Evolutionary conservation across 1,139 yeast genomes (phyloP).

Genomic region (Hyphopichia fennica): DNA sequence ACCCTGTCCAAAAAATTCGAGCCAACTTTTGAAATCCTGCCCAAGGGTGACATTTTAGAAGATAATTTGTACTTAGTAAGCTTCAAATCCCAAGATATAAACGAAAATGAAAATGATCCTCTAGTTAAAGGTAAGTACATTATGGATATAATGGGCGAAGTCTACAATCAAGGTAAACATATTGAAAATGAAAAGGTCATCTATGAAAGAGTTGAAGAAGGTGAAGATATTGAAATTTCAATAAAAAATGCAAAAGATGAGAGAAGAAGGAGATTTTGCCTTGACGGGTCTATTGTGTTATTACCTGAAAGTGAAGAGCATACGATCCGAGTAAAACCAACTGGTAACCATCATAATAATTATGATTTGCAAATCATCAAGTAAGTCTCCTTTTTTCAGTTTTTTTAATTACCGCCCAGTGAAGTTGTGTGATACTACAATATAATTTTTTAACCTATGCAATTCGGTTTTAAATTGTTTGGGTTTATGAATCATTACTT

Average conservation of each 20-base stretch:
- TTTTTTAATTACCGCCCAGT: too few relatives aligned
- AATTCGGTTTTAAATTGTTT: too few relatives aligned
- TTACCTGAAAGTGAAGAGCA: conserved; percentile 26
- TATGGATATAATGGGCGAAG: conserved; percentile 57
- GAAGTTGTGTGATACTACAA: too few relatives aligned
- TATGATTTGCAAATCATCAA: conserved; percentile 18
- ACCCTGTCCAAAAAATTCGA: conserved; percentile 68
- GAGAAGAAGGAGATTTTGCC: conserved; percentile 44
- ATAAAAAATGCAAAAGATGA: conserved; percentile 17
- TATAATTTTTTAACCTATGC: too few relatives aligned
- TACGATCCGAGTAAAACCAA: conserved; percentile 14
- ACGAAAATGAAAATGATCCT: conserved; percentile 4
- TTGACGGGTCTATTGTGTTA: conserved; percentile 51
- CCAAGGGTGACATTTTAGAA: conserved; percentile 56
- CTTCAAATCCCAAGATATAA: conserved; percentile 40
- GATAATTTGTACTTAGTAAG: conserved; percentile 54
- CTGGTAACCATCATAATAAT: conserved; percentile 22
- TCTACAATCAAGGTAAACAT: conserved; percentile 60
- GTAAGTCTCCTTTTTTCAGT: too few relatives aligned
- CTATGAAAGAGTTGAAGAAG: conserved; percentile 35
- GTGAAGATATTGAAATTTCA: conserved; percentile 26
- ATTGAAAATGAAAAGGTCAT: conserved; percentile 42
- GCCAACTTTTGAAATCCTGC: conserved; percentile 70
- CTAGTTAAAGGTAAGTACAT: conserved; percentile 25
- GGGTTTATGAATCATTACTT: too few relatives aligned